Percentiles rank a stretch among this genome's conserved stretches.
Evolutionary conservation across 768 basidiomycete species (phyloP).

Genomic region (Infundibulicybe gibba): DNA sequence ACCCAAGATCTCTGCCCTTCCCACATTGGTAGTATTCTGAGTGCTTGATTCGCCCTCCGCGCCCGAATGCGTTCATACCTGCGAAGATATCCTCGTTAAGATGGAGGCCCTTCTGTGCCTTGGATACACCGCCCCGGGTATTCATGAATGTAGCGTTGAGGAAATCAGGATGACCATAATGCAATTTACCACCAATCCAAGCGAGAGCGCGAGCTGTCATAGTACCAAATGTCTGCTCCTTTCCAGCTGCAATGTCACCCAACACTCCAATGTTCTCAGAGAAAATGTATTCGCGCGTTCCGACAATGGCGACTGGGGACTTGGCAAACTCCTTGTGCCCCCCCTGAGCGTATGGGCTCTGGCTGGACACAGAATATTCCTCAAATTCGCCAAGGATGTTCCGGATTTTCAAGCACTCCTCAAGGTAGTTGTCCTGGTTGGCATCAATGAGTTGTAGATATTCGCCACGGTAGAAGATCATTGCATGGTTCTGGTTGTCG

Average conservation of each 20-base stretch:
- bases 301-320: slow-evolving; percentile 93
- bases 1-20: slow-evolving; percentile 98
- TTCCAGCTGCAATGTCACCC: slow-evolving; percentile 98
- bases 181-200: slow-evolving; percentile 97
- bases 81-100: slow-evolving; percentile 99
- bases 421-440: slow-evolving; percentile 99
- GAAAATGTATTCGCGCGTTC: slow-evolving; percentile 99
- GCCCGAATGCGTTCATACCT: slow-evolving; percentile 98
- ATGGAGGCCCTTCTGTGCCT: slow-evolving; percentile 98
- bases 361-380: slow-evolving; percentile 84
- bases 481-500: slow-evolving; percentile 99
- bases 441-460: slow-evolving; percentile 99
- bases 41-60: slow-evolving; percentile 98
- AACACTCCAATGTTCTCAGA: slow-evolving; percentile 99
- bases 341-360: slow-evolving; percentile 96
- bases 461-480: slow-evolving; percentile 98
- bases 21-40: slow-evolving; percentile 99
- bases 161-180: slow-evolving; percentile 99
- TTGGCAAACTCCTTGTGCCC: slow-evolving; percentile 90
- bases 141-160: slow-evolving; percentile 97
- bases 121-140: slow-evolving; percentile 97
- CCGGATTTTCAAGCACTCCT: slow-evolving; percentile 98
- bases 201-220: slow-evolving; percentile 93
- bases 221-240: slow-evolving; percentile 99
- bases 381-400: slow-evolving; percentile 98